phyloP scores from a whole-genome alignment of 495 filamentous ascomycete species.

The Amniculicola lignicola region DNA sequence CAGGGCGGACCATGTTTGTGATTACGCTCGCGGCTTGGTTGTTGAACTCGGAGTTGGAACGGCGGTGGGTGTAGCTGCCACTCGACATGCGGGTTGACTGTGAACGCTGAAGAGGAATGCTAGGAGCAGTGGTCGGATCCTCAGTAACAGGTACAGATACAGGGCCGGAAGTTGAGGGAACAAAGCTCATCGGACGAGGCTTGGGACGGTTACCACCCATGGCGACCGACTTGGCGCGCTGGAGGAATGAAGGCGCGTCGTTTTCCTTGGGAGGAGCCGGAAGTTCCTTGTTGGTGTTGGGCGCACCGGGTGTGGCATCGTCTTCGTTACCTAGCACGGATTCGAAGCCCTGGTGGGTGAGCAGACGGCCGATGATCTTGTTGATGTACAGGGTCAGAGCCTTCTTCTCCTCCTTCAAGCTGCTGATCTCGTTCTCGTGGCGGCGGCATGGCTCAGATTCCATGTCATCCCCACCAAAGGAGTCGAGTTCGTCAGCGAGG shows the following conservation, averaged over 20 bases:
- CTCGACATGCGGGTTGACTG: conserved; percentile 51
- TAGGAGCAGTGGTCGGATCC: conserved; percentile 78
- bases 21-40: conserved; percentile 59
- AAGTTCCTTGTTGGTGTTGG: conserved; percentile 74
- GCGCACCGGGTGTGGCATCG: conserved; percentile 49
- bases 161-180: conserved; percentile 46
- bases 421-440: conserved; percentile 73
- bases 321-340: conserved; percentile 77
- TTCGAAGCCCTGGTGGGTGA: conserved; percentile 93
- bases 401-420: conserved; percentile 92
- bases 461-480: conserved; percentile 38
- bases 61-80: conserved; percentile 50
- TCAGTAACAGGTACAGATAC: conserved; percentile 42
- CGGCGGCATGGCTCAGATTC: conserved; percentile 44
- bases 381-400: conserved; percentile 96
- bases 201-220: conserved; percentile 48
- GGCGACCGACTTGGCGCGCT: conserved; percentile 73
- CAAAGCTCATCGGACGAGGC: conserved; percentile 60
- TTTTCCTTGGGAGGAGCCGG: conserved; percentile 62
- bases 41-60: conserved; percentile 63
- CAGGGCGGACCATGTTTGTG: conserved; percentile 74
- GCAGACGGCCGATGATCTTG: conserved; percentile 90
- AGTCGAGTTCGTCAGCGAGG: conserved; percentile 86
- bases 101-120: conserved; percentile 70
- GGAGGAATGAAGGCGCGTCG: conserved; percentile 57